Base-by-base conservation (phyloP, 108 stramenopile genomes). In the Pseudonitzschia multiseries region DNA sequence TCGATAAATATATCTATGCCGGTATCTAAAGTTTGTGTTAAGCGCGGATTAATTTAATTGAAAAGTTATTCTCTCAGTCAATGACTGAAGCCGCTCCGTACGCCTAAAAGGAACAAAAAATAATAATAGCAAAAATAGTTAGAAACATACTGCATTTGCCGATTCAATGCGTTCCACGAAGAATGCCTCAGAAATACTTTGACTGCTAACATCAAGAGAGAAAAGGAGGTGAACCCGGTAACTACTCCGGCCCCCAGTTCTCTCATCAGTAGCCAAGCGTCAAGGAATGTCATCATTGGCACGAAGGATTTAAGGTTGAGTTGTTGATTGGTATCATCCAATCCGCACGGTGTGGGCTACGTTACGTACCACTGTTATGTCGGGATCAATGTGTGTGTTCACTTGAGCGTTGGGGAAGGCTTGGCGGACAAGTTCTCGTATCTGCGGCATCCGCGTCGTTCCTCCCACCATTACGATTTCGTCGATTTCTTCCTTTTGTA, bases 401-500 rank as follows among this genome's bases (percentile, higher is more conserved):
- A 98, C 66, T 26, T 80, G 73, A 33, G 90, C 84, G 57, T 76
- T 80, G 18, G 74, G 72, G 32, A 99, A 79, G 63, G 86, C 92
- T 20, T 76, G 61, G 28, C 79, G 80, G n/a, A 98, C 93, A 31
- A 96, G 63, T 36, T 87, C 81, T 64, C 97, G 85, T 56, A 98
- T 88, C 77, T 91, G 86, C 24, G 96, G 97, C 94, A 97, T 97
- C 61, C 91, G 77, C 12, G 93, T 97, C 27, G 95, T 97, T 1
- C 98, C 98, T 48, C 98, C 98, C 26, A 99, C 98, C 96, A 98
- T 93, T 29, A 99, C 98, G 48, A 98, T 94, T 77, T 99, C 98
- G 75, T 99, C 95, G 64, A 99, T 93, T 33, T 98, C 98, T 17
- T 86, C 79, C 14, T 70, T 65, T 29, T 43, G 46, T 24, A 98